Base-by-base conservation (phyloP, 1,284 basidiomycete genomes). In the Ustilago crameri region DNA sequence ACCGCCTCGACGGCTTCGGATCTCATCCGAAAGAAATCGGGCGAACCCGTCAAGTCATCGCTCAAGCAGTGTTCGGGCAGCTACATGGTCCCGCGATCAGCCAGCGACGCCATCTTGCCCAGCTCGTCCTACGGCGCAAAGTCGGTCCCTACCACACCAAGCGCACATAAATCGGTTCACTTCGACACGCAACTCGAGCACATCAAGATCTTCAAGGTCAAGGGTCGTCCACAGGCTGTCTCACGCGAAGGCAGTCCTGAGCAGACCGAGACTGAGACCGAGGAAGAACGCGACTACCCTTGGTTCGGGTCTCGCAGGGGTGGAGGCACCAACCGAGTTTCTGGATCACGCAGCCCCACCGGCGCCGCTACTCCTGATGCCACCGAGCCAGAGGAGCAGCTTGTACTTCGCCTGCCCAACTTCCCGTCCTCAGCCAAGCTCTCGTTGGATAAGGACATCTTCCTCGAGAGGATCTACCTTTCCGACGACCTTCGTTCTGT, bases 211-310 rank as follows among this genome's bases (percentile, higher is more conserved):
- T 98, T 98, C 86, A 86, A 94, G 52, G 90, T 93, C 26, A 91
- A 93, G 84, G 95, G 97, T 84, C 93, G 93, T 83, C 95, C 95
- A 0, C 87, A 91, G 12, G 94, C 95, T 1, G 95, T 98, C 17
- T 93, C 91, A 20, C 89, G 94, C 48, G 90, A 93, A 76, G 93
- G 93, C 0, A 93, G 91, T 67, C 95, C 95, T 2, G 91, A 90
- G 45, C 90, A 91, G 74, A 93, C 90, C 26, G 91, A 92, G 71
- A 92, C 90, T 0, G 93, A 95, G 83, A 85, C 84, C 89, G 91
- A 18, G 83, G 87, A 82, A 73, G 85, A 83, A 71, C 77, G 82
- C 37, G 85, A 86, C 32, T 74, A 70, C 22, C 75, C 71, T 9
- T 76, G 65, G 64, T 74, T 63, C 22, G 59, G 61, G 9, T 67